These are phyloP conservation scores for Agrocybe praecox DNA, from an alignment of 768 basidiomycete species.

Conservation along the genomic window DNA sequence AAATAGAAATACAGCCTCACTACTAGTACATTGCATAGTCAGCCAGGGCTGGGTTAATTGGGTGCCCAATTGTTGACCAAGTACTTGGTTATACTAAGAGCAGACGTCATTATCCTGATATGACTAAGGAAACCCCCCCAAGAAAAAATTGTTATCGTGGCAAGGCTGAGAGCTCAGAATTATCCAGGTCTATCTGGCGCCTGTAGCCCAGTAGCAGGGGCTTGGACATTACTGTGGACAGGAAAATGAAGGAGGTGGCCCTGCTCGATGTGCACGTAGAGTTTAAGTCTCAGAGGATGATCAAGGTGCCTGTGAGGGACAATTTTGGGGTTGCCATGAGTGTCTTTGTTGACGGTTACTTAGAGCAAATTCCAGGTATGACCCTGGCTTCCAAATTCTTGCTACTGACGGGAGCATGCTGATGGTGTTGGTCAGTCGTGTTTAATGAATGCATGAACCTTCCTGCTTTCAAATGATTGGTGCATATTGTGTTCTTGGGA, in stretches of 20 bases:
- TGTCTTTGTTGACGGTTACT: not conserved
- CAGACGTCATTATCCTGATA: no score
- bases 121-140: no score
- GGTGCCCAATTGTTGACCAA: no score
- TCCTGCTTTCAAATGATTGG: not conserved
- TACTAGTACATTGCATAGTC: no score
- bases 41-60: no score
- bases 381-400: not conserved
- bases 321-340: not conserved
- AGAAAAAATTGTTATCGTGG: no score
- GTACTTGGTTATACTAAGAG: no score
- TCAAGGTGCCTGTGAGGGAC: not conserved
- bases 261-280: not conserved
- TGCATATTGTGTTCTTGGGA: not conserved
- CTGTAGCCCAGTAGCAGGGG: not conserved
- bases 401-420: not conserved
- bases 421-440: not conserved
- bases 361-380: not conserved
- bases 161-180: no score
- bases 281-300: not conserved
- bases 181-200: not conserved
- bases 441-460: not conserved
- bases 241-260: not conserved
- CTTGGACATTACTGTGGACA: not conserved
- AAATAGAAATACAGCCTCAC: no score